A percentile compares a stretch with the other conserved stretches of the same genome.
phyloP scores from a whole-genome alignment of 2,329 filamentous ascomycete genomes.

The Xylariaceae sp. region DNA sequence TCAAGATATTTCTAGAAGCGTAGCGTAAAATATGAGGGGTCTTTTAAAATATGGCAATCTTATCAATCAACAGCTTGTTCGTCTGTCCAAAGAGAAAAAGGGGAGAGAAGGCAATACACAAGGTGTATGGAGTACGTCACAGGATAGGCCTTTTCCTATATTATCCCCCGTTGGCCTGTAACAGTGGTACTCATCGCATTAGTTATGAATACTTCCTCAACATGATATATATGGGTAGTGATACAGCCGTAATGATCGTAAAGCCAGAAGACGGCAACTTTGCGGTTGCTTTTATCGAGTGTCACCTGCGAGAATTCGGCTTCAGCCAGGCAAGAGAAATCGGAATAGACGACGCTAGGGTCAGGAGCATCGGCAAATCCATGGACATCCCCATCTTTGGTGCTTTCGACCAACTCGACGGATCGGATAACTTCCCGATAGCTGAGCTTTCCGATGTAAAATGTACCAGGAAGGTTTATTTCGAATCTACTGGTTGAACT shows the following conservation, averaged over 20 bases:
- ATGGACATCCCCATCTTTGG: conserved; percentile 16
- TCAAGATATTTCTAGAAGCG: no score
- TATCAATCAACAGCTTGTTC: no score
- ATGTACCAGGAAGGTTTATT: conserved; percentile 30
- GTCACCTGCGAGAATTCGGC: conserved; percentile 50
- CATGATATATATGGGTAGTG: conserved; percentile 51
- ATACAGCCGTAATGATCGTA: conserved; percentile 50
- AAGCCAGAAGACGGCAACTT: conserved; percentile 42
- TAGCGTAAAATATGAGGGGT: no score
- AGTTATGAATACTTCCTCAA: conserved; percentile 49
- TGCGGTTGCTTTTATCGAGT: conserved; percentile 41
- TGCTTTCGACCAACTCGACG: conserved; percentile 16
- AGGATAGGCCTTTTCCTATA: no score
- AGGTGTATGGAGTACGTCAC: no score
- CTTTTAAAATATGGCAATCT: no score
- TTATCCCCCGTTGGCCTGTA: no score
- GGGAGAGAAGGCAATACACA: no score
- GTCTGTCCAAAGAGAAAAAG: no score
- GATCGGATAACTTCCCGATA: conserved; percentile 11
- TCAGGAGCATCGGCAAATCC: conserved; percentile 45
- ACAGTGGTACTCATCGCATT: no score
- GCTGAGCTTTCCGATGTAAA: background rate
- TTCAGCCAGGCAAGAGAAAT: conserved; percentile 48
- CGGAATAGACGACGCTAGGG: conserved; percentile 50
- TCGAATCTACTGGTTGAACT: conserved; percentile 28